phyloP scores from a whole-genome alignment of 805 yeast species.

The Candida vartiovaarae region DNA sequence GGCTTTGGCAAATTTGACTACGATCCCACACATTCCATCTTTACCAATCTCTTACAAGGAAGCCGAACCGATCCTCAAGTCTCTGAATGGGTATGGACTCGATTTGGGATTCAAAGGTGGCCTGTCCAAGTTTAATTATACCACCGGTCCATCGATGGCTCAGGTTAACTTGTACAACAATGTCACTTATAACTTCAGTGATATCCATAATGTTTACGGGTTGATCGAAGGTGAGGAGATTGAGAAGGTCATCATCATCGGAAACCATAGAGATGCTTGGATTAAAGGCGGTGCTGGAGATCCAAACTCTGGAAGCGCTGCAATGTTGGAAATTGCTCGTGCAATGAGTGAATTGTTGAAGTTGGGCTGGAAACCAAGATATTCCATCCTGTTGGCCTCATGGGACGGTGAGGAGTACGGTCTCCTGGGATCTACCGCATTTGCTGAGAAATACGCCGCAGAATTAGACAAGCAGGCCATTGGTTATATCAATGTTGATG shows the following conservation, averaged over 20 bases:
- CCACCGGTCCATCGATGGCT: slow-evolving; percentile 42
- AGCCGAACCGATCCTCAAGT: slow-evolving; percentile 52
- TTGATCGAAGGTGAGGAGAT: slow-evolving; percentile 45
- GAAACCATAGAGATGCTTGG: slow-evolving; percentile 82
- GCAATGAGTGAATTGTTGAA: slow-evolving; percentile 44
- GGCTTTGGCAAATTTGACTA: slow-evolving; percentile 37
- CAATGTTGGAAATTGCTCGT: slow-evolving; percentile 54
- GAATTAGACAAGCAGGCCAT: slow-evolving; percentile 43
- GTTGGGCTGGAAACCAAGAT: slow-evolving; percentile 58
- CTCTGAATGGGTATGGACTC: slow-evolving; percentile 53
- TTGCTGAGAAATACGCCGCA: slow-evolving; percentile 55
- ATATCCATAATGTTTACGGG: slow-evolving; percentile 59
- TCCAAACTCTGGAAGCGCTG: slow-evolving; percentile 71
- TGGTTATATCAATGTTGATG: slow-evolving; percentile 67
- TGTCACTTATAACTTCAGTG: slow-evolving; percentile 55
- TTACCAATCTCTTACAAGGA: slow-evolving; percentile 62
- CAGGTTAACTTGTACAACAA: slow-evolving; percentile 49
- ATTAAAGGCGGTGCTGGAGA: slow-evolving; percentile 73
- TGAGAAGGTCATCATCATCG: slow-evolving; percentile 54
- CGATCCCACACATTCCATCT: slow-evolving; percentile 62
- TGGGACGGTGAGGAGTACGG: slow-evolving; percentile 86
- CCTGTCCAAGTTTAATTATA: slow-evolving; percentile 37
- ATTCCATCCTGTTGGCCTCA: slow-evolving; percentile 62
- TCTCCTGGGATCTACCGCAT: slow-evolving; percentile 68
- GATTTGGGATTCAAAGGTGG: slow-evolving; percentile 43